These are phyloP conservation scores for Parathielavia hyrcaniae DNA, from an alignment of 495 filamentous ascomycete genomes.

Conservation along the genomic window DNA sequence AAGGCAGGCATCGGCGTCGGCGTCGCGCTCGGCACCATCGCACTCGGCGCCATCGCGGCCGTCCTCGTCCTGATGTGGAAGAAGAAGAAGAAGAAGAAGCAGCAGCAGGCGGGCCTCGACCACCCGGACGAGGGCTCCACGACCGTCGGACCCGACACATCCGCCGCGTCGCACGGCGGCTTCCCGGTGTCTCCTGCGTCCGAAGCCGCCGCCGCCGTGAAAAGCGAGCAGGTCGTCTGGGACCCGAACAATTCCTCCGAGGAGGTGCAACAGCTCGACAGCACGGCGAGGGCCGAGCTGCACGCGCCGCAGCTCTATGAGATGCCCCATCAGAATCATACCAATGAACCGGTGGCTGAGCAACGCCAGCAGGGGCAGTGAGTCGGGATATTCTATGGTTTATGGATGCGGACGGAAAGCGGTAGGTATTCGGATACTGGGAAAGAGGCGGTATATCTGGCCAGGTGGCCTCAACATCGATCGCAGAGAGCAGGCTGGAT, in stretches of 20 bases:
- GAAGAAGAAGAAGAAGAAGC: slow-evolving; percentile 19
- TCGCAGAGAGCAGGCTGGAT: not conserved
- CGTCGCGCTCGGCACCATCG: slow-evolving; percentile 29
- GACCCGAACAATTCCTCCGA: slow-evolving; percentile 16
- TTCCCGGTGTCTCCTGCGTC: not conserved
- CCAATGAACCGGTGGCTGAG: slow-evolving; percentile 31
- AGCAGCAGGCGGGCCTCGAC: not conserved
- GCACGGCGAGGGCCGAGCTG: slow-evolving; percentile 19
- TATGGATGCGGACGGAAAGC: not conserved
- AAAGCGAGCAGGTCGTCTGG: slow-evolving; percentile 20
- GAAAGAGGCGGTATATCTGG: not conserved
- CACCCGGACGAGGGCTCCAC: slow-evolving; percentile 13
- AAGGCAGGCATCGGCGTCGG: slow-evolving; percentile 38
- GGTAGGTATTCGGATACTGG: not conserved
- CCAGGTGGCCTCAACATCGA: not conserved
- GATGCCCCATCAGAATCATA: slow-evolving; percentile 25
- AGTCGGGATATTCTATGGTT: too few relatives aligned
- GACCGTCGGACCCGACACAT: slow-evolving; percentile 14
- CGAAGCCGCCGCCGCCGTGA: not conserved
- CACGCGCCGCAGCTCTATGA: slow-evolving; percentile 29
- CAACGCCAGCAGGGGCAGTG: not conserved
- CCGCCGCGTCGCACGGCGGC: slow-evolving; percentile 22
- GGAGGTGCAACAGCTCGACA: slow-evolving; percentile 26
- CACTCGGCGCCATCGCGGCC: slow-evolving; percentile 23
- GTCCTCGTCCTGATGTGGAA: slow-evolving; percentile 24